Evolutionary conservation across 176 grass and related monocot species (phyloP), one percentile per base, ranked within the genome.

Genomic region (Oropetium thomaeum): DNA sequence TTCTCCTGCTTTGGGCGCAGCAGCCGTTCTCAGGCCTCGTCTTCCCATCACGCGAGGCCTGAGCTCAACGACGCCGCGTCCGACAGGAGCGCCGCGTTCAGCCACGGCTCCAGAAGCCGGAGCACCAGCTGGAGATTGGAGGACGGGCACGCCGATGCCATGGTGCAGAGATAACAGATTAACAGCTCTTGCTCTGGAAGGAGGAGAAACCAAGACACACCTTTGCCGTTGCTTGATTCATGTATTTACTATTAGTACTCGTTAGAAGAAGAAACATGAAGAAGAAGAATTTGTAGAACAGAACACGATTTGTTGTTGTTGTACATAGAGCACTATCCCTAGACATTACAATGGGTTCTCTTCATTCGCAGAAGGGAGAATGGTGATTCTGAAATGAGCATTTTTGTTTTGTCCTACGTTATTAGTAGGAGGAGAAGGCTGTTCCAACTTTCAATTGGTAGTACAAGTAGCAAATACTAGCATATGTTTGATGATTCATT

Each of bases 61-160:
- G 86, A 84, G 76, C 57, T 75, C 29, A 70, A 69, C 2, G 81
- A 79, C 14, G 7, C 34, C 0, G 47, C 11, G 0, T 88, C 76
- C 0, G 85, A 77, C 5, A 72, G 37, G 16, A 73, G 30, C 27
- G 83, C 83, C 1, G 59, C 41, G 1, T 87, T 90, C 42, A 79
- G 83, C 67, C 76, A 76, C 35, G 86, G 85, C 20, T 90, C 85
- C 0, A 84, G 89, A 59, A 92, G 84, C 71, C 70, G 67, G 38
- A 92, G 87, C 85, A 73, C 73, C 13, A 90, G 84, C 66, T 96
- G 87, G 87, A 85, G 83, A 42, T 22, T 89, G 17, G 92, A 96
- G 51, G 87, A 87, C 42, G 71, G 62, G 8, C 79, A 90, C 0
- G 70, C 84, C 15, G 87, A 88, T 8, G 43, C 67, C 19, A 90